Conservation (phyloP, 2,329 filamentous ascomycete species). For the Ilyonectria sp. region DNA sequence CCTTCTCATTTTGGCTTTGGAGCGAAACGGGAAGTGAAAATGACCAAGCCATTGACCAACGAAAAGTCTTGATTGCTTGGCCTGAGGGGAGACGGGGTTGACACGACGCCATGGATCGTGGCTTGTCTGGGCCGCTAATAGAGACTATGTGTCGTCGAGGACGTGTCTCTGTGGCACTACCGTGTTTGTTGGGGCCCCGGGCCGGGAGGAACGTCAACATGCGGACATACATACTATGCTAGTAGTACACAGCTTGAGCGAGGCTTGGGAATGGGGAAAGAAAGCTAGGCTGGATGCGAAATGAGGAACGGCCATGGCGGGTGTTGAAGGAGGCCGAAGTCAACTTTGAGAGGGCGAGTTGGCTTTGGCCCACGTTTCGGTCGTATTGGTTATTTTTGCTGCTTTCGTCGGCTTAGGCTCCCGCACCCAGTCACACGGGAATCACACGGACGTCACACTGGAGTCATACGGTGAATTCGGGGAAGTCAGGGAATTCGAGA, state of each 20-base stretch:
- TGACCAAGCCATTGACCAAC: conserved; percentile 29
- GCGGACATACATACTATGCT: background rate
- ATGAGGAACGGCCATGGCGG: conserved; percentile 1
- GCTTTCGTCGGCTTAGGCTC: background rate
- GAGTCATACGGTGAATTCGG: conserved; percentile 2
- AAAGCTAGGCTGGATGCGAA: conserved; percentile 18
- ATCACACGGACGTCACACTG: conserved; percentile 6
- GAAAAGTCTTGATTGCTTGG: conserved; percentile 7
- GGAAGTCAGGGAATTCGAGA: background rate
- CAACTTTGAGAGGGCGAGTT: conserved; percentile 25
- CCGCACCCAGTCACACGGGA: conserved; percentile 1
- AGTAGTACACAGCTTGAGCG: background rate
- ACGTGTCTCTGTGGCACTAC: conserved; percentile 6
- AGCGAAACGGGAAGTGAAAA: conserved; percentile 21
- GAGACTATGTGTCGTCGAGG: conserved; percentile 19
- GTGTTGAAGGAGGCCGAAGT: conserved; percentile 3
- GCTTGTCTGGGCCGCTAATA: conserved; percentile 17
- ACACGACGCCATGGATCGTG: conserved; percentile 4
- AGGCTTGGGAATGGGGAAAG: conserved; percentile 4
- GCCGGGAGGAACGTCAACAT: conserved; percentile 12
- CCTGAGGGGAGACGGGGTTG: conserved; percentile 1
- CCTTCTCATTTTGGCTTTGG: conserved; percentile 15
- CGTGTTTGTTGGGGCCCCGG: conserved; percentile 24
- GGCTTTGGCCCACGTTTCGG: background rate
- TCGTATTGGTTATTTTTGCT: background rate